A percentile compares a stretch with the other conserved stretches of the same genome.
These are phyloP conservation scores for Moringa oleifera DNA, from an alignment of 345 rosid genomes.

Conservation along the genomic window DNA sequence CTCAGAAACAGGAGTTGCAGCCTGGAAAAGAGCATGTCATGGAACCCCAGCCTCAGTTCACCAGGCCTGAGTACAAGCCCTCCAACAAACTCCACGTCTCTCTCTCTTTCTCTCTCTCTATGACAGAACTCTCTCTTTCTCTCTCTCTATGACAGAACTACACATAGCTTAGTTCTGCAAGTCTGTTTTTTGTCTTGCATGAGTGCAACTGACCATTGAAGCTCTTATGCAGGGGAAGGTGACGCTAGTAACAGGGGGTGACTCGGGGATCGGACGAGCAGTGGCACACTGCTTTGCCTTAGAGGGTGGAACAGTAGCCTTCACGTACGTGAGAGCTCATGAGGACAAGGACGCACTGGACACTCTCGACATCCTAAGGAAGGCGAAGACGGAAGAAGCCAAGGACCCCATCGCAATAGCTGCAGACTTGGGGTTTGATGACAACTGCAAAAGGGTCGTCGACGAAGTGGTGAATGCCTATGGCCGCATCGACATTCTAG, in stretches of 20 bases:
- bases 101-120: neutral
- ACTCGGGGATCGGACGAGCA: slow-evolving; percentile 73
- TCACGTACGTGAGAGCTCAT: slow-evolving; percentile 55
- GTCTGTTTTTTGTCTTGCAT: neutral
- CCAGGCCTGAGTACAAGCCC: slow-evolving; percentile 46
- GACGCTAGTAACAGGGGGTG: slow-evolving; percentile 76
- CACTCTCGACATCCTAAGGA: slow-evolving; percentile 39
- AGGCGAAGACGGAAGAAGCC: slow-evolving; percentile 39
- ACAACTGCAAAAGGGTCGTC: slow-evolving; percentile 58
- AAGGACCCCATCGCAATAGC: slow-evolving; percentile 55
- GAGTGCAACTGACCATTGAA: slow-evolving; percentile 3
- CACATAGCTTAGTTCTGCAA: neutral
- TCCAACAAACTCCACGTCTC: slow-evolving; percentile 53
- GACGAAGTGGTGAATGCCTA: slow-evolving; percentile 56
- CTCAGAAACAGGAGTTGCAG: slow-evolving; percentile 62
- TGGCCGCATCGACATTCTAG: slow-evolving; percentile 59
- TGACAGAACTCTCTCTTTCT: neutral
- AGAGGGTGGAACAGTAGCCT: slow-evolving; percentile 73
- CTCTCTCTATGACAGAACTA: neutral
- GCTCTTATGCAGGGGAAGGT: slow-evolving; percentile 51
- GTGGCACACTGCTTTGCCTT: slow-evolving; percentile 42
- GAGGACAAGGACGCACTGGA: slow-evolving; percentile 73
- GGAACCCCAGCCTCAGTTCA: slow-evolving; percentile 58
- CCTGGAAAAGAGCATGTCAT: slow-evolving; percentile 67
- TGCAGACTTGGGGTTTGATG: slow-evolving; percentile 60